Conservation (phyloP, 2,329 filamentous ascomycete genomes). For the Penicillium sumatraense region DNA sequence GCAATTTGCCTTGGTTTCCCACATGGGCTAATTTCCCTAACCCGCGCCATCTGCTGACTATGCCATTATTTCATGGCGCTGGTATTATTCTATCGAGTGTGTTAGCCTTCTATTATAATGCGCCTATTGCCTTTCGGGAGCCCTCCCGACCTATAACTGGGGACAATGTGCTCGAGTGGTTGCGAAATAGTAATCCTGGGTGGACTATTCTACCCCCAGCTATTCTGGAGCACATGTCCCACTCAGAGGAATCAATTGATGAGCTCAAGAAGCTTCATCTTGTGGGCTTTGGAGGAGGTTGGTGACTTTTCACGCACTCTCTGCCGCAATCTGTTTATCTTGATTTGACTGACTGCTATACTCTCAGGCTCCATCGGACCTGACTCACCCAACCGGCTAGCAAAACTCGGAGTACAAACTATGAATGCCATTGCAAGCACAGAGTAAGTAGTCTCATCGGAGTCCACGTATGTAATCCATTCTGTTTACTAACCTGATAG, state of each 20-base stretch:
- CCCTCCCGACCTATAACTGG: constrained; percentile 7
- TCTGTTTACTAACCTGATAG: no score
- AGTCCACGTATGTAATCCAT: no score
- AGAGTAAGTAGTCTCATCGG: background rate
- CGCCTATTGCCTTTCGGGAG: constrained; percentile 8
- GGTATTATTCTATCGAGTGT: background rate
- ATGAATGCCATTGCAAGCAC: background rate
- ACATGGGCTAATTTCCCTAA: constrained; percentile 9
- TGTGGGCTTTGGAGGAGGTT: constrained; percentile 11
- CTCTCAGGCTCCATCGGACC: background rate
- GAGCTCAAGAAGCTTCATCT: constrained; percentile 9
- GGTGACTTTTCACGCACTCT: constrained; percentile 1
- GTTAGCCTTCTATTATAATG: constrained; percentile 5
- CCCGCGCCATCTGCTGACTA: constrained; percentile 7
- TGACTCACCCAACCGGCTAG: background rate
- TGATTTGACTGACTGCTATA: background rate
- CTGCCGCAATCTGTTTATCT: background rate
- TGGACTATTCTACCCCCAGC: constrained; percentile 10
- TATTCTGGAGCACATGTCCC: constrained; percentile 11
- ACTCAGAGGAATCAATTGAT: constrained; percentile 6
- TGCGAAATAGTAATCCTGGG: constrained; percentile 3
- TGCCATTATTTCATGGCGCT: constrained; percentile 3
- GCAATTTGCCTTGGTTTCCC: constrained; percentile 4
- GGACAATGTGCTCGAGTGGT: constrained; percentile 11
- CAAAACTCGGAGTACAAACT: background rate